Percentiles rank a stretch among this genome's conserved stretches.
Conservation (phyloP, 2,329 filamentous ascomycete genomes). For the Nemania serpens region DNA sequence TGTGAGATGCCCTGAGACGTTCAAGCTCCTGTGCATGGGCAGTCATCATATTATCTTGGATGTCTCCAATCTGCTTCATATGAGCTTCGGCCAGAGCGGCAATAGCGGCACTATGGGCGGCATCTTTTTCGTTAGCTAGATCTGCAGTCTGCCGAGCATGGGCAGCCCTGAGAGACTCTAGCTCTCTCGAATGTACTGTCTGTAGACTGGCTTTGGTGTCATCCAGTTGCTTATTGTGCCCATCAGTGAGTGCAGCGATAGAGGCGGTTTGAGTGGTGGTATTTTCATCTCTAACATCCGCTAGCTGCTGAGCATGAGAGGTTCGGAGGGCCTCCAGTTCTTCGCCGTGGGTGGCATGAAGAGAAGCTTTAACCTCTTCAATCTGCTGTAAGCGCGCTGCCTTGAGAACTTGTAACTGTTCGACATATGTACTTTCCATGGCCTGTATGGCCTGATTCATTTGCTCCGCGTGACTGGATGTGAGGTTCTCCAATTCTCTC, state of each 20-base stretch:
- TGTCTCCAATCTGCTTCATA: constrained; percentile 27
- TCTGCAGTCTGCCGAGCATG: constrained; percentile 31
- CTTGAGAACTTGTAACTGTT: constrained; percentile 34
- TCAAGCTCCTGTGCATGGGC: constrained; percentile 32
- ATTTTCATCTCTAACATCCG: constrained; percentile 30
- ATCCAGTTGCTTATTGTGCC: constrained; percentile 29
- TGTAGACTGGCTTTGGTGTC: constrained; percentile 27
- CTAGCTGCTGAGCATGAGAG: constrained; percentile 28
- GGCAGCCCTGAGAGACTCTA: constrained; percentile 28
- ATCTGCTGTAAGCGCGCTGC: constrained; percentile 31
- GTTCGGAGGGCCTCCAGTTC: constrained; percentile 35
- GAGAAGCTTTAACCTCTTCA: constrained; percentile 30
- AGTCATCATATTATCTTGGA: constrained; percentile 23
- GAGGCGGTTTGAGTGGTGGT: constrained; percentile 31
- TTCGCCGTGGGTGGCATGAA: constrained; percentile 27
- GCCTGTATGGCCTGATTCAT: constrained; percentile 32
- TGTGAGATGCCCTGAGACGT: constrained; percentile 26
- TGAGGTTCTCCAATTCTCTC: constrained; percentile 32
- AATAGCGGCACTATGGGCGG: constrained; percentile 33
- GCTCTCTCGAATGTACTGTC: constrained; percentile 28
- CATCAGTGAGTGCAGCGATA: constrained; percentile 29
- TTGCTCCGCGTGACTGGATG: constrained; percentile 32
- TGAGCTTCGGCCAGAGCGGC: constrained; percentile 25
- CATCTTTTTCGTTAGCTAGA: constrained; percentile 31
- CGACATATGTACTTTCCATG: constrained; percentile 26